Evolutionary conservation across 2,329 filamentous ascomycete species (phyloP).

Genomic region (Stylonectria norvegica): DNA sequence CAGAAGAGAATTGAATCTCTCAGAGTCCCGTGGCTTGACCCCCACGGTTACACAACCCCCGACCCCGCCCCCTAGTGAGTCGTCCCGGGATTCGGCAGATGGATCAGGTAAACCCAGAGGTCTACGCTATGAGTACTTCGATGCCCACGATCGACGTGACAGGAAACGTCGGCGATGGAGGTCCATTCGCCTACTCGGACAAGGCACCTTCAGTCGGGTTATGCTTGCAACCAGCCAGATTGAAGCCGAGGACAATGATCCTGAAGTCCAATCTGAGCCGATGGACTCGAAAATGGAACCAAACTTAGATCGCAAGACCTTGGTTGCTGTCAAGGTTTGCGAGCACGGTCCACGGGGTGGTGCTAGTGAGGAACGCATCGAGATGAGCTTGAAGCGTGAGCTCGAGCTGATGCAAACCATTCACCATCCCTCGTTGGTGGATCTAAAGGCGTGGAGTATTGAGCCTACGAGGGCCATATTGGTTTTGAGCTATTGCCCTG

Average conservation of each 20-base stretch:
- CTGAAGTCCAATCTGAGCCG: slow-evolving; percentile 32
- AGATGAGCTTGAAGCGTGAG: slow-evolving; percentile 90
- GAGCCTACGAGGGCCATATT: slow-evolving; percentile 79
- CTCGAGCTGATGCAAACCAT: slow-evolving; percentile 89
- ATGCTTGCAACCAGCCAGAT: slow-evolving; percentile 83
- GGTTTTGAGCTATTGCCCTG: slow-evolving; percentile 86
- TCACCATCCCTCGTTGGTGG: slow-evolving; percentile 84
- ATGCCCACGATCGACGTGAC: slow-evolving; percentile 63
- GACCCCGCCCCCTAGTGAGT: slow-evolving; percentile 81
- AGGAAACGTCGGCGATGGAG: slow-evolving; percentile 74
- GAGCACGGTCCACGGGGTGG: slow-evolving; percentile 92
- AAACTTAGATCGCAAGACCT: slow-evolving; percentile 61
- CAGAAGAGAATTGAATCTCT: slow-evolving; percentile 77
- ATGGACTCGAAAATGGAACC: slow-evolving; percentile 29
- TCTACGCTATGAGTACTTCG: slow-evolving; percentile 59
- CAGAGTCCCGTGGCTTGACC: slow-evolving; percentile 71
- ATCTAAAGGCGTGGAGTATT: slow-evolving; percentile 87
- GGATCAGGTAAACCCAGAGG: slow-evolving; percentile 41
- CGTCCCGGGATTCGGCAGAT: slow-evolving; percentile 45
- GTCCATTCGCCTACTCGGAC: slow-evolving; percentile 75
- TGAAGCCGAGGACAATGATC: slow-evolving; percentile 45
- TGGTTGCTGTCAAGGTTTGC: slow-evolving; percentile 94
- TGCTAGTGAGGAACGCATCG: slow-evolving; percentile 87
- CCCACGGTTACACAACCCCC: slow-evolving; percentile 60
- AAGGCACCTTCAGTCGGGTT: slow-evolving; percentile 94